These are phyloP conservation scores for Hirschfeldia incana DNA, from an alignment of 345 rosid species.

Conservation along the genomic window DNA sequence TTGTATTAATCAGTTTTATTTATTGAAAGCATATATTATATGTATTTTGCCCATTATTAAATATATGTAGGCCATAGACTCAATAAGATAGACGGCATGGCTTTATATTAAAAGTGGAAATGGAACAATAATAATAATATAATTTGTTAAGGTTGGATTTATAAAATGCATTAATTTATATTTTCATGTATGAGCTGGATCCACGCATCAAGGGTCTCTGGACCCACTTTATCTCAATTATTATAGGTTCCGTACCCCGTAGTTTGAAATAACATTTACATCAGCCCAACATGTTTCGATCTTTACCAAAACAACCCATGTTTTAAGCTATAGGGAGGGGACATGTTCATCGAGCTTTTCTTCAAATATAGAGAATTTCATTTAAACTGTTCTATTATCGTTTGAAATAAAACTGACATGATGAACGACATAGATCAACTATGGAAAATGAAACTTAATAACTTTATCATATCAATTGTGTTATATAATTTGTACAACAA, in stretches of 20 bases:
- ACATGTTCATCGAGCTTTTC: background rate
- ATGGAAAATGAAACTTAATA: background rate
- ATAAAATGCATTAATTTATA: conserved; percentile 17
- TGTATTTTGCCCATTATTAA: background rate
- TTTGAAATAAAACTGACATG: background rate
- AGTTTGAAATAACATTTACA: background rate
- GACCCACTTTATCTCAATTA: conserved; percentile 45
- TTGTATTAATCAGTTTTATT: conserved; percentile 21
- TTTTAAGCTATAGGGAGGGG: background rate
- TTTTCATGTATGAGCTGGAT: conserved; percentile 66
- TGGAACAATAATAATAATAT: background rate
- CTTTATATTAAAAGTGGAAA: background rate
- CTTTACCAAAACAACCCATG: conserved; percentile 17
- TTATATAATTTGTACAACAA: background rate
- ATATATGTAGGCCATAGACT: conserved; percentile 10
- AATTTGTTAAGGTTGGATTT: conserved; percentile 24
- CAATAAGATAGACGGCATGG: background rate
- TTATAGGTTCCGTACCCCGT: background rate
- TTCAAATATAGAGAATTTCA: background rate
- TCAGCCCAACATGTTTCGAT: conserved; percentile 14
- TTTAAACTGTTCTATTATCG: background rate
- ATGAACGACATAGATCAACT: background rate
- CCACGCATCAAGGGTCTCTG: conserved; percentile 58
- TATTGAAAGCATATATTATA: conserved; percentile 14
- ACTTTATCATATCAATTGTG: background rate